A percentile compares a stretch with the other conserved stretches of the same genome.
phyloP scores from a whole-genome alignment of 139 green algal species.

The Chlorella sp. region DNA sequence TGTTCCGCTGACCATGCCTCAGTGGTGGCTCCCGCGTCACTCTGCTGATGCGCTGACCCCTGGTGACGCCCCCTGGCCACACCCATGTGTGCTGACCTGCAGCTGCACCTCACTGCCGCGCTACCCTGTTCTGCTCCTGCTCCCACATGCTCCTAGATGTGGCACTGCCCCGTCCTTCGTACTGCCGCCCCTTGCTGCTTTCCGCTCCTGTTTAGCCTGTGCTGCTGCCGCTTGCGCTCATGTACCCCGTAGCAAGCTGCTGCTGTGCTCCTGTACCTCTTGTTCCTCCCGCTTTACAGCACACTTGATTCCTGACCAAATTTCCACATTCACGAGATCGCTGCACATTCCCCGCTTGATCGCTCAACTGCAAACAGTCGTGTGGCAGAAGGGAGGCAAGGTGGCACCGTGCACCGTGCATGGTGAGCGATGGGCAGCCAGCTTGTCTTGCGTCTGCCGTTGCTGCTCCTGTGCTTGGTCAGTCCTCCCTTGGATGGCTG shows the following conservation, averaged over 20 bases:
- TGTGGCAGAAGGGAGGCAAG: not conserved
- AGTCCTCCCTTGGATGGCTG: not conserved
- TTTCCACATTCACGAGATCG: not conserved
- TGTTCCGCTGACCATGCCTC: constrained; percentile 66
- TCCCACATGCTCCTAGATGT: too few species aligned
- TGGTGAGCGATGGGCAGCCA: not conserved
- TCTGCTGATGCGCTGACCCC: too few species aligned
- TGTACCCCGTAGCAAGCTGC: not conserved
- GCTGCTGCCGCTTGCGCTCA: not conserved
- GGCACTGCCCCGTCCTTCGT: too few species aligned
- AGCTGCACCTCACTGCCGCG: not conserved
- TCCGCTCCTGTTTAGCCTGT: too few species aligned
- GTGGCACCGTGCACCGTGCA: not conserved
- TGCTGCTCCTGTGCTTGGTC: not conserved
- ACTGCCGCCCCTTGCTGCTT: too few species aligned
- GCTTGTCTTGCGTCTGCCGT: not conserved
- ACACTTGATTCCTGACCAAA: not conserved
- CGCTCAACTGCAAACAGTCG: not conserved
- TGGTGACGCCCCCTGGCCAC: too few species aligned
- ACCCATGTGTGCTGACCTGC: not conserved
- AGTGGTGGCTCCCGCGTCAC: not conserved
- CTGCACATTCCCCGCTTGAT: not conserved
- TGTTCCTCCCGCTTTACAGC: too few species aligned
- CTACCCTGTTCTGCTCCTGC: not conserved
- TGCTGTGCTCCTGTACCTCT: not conserved